Percentiles rank a stretch among this genome's conserved stretches.
Evolutionary conservation across 2,329 filamentous ascomycete species (phyloP).

Genomic region (Dactylellina leptospora): DNA sequence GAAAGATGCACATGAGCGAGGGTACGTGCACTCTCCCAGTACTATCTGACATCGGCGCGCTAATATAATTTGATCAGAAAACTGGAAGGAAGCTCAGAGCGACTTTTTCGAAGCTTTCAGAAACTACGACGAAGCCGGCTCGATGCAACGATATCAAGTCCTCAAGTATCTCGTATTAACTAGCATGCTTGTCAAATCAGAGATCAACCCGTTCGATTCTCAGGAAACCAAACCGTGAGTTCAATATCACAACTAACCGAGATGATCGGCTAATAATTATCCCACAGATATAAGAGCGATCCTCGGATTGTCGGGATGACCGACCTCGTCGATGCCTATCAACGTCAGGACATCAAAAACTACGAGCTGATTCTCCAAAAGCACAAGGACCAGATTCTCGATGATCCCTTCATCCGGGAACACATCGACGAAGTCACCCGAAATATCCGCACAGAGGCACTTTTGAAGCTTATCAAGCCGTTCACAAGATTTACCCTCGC

Average conservation of each 20-base stretch:
- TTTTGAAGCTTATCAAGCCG: slow-evolving; percentile 90
- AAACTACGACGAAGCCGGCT: slow-evolving; percentile 98
- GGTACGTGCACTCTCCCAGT: slow-evolving; percentile 32
- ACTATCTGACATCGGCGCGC: slow-evolving; percentile 39
- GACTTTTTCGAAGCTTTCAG: slow-evolving; percentile 99
- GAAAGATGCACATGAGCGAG: slow-evolving; percentile 99
- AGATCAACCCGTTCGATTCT: slow-evolving; percentile 98
- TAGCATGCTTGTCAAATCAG: slow-evolving; percentile 97
- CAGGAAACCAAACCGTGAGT: slow-evolving; percentile 87
- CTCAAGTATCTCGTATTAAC: slow-evolving; percentile 95
- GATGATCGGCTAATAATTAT: slow-evolving; percentile 7
- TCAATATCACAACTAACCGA: not conserved
- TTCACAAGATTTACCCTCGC: slow-evolving; percentile 89
- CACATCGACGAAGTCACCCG: slow-evolving; percentile 99
- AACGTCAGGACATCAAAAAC: slow-evolving; percentile 88
- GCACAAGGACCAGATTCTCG: slow-evolving; percentile 82
- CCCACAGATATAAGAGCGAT: slow-evolving; percentile 79
- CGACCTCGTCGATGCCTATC: slow-evolving; percentile 93
- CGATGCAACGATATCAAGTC: slow-evolving; percentile 93
- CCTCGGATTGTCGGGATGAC: slow-evolving; percentile 97
- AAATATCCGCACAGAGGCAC: slow-evolving; percentile 96
- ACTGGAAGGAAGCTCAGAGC: slow-evolving; percentile 95
- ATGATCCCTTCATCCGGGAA: slow-evolving; percentile 95
- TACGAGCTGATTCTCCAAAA: slow-evolving; percentile 88
- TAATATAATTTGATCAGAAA: slow-evolving; percentile 67